Evolutionary conservation across 129 eudicot species (phyloP).

Genomic region (Flaveria sonorensis): DNA sequence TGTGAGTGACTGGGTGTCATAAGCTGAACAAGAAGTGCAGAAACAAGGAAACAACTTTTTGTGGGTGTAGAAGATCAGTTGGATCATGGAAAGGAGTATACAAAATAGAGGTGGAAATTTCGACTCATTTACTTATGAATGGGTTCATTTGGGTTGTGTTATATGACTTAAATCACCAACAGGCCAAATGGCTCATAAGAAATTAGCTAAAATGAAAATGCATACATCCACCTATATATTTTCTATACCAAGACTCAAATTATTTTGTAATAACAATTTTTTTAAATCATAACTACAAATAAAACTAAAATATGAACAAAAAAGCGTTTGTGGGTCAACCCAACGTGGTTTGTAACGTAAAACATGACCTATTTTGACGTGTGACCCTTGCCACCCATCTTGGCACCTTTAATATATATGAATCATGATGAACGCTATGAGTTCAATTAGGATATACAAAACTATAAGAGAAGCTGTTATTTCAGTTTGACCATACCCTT

Average conservation of each 20-base stretch:
- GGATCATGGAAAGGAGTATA: not conserved
- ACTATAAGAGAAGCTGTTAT: constrained; percentile 5
- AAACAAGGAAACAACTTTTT: not conserved
- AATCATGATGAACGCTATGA: not conserved
- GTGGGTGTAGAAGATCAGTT: not conserved
- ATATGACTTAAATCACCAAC: not conserved
- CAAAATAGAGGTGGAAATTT: not conserved
- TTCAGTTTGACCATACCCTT: constrained; percentile 50
- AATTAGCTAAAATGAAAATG: not conserved
- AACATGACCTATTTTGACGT: not conserved
- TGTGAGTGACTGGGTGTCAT: too few relatives aligned
- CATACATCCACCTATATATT: not conserved
- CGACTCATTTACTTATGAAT: not conserved
- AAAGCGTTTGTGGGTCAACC: constrained; percentile 7
- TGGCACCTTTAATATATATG: constrained; percentile 5
- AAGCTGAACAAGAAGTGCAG: not conserved
- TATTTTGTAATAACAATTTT: not conserved
- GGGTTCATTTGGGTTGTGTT: not conserved
- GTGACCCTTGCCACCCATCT: not conserved
- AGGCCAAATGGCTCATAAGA: not conserved
- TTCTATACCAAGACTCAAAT: not conserved
- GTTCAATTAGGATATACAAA: not conserved
- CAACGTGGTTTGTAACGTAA: too few relatives aligned
- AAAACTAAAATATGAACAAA: not conserved
- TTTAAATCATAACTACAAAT: not conserved